Percentiles rank a stretch among this genome's conserved stretches.
These are phyloP conservation scores for Lupinus albus DNA, from an alignment of 306 rosid genomes.

Conservation along the genomic window DNA sequence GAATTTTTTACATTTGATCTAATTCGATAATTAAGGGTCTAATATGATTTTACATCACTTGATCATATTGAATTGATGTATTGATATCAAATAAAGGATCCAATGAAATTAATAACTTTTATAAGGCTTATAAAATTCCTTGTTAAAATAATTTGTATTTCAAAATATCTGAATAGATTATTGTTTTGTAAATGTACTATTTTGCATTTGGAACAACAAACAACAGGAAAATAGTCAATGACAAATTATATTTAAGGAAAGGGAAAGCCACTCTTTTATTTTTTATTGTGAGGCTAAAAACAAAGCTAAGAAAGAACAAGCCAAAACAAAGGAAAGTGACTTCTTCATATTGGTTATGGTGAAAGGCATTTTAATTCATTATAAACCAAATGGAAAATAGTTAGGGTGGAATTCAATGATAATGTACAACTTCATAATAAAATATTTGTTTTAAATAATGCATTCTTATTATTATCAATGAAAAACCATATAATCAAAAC, in stretches of 20 bases:
- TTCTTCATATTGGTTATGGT: background rate
- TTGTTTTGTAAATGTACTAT: background rate
- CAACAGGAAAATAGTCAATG: background rate
- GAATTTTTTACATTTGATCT: no score
- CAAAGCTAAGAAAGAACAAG: no score
- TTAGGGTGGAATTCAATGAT: background rate
- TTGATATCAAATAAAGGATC: background rate
- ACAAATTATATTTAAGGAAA: background rate
- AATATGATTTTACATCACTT: no score
- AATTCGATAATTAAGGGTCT: no score
- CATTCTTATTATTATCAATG: no score
- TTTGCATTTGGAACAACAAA: background rate
- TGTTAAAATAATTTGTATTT: background rate
- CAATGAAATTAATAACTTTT: background rate
- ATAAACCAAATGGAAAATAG: background rate
- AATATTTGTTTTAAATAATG: background rate
- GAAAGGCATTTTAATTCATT: background rate
- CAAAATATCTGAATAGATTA: background rate
- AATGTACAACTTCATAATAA: background rate
- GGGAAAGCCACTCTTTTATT: background rate
- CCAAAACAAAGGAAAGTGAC: background rate
- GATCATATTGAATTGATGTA: no score
- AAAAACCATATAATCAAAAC: no score
- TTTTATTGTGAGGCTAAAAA: no score
- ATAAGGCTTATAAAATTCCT: background rate